A percentile compares a stretch with the other conserved stretches of the same genome.
phyloP scores from a whole-genome alignment of 148 eudicot species.

The Silene uniflora region DNA sequence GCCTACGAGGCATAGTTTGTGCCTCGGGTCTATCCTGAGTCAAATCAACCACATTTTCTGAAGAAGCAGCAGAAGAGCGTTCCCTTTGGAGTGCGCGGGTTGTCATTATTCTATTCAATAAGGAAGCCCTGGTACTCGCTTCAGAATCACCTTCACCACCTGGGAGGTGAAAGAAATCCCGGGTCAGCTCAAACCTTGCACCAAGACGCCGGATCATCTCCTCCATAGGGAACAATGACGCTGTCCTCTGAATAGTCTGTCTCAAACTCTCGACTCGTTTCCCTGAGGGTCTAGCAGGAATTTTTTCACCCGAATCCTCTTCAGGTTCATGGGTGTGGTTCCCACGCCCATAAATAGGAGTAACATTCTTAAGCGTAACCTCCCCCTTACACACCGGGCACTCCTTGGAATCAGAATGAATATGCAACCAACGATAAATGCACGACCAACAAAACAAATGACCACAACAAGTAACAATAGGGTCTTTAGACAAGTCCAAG shows the following conservation, averaged over 20 bases:
- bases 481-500: conserved; percentile 81
- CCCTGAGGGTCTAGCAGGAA: conserved; percentile 71
- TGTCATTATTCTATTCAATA: conserved; percentile 55
- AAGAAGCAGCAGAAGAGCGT: conserved; percentile 29
- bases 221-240: conserved; percentile 64
- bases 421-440: conserved; percentile 78
- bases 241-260: conserved; percentile 64
- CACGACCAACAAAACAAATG: conserved; percentile 98
- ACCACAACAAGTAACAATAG: conserved; percentile 93
- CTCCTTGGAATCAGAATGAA: conserved; percentile 72
- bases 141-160: conserved; percentile 37
- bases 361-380: conserved; percentile 65
- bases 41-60: conserved; percentile 53
- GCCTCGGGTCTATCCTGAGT: conserved; percentile 46
- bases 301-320: conserved; percentile 43
- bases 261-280: conserved; percentile 77
- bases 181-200: conserved; percentile 52
- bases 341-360: conserved; percentile 86
- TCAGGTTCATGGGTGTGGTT: conserved; percentile 31
- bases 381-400: conserved; percentile 97
- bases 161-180: conserved; percentile 46
- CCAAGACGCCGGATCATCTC: conserved; percentile 87
- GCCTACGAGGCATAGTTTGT: conserved; percentile 38
- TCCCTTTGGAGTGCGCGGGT: conserved; percentile 71
- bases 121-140: conserved; percentile 42